These are phyloP conservation scores for Biscogniauxia marginata DNA, from an alignment of 2,329 filamentous ascomycete genomes.

Conservation along the genomic window DNA sequence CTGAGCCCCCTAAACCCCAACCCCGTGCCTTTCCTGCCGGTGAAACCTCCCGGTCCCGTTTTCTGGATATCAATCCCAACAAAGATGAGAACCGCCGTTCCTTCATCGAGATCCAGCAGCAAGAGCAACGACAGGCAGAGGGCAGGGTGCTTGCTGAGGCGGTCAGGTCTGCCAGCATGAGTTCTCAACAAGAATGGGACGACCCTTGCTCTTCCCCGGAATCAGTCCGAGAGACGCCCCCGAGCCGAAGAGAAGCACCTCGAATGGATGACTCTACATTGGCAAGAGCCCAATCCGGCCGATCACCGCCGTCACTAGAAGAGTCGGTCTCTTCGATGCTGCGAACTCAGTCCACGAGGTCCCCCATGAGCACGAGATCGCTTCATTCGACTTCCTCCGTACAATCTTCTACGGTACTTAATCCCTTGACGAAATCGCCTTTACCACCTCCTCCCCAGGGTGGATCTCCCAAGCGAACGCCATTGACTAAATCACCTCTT, in stretches of 20 bases:
- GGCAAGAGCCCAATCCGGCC: constrained; percentile 21
- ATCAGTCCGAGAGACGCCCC: constrained; percentile 18
- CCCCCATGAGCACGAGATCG: constrained; percentile 14
- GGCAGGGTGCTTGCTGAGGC: constrained; percentile 58
- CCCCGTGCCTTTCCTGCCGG: constrained; percentile 33
- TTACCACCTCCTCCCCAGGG: constrained; percentile 14
- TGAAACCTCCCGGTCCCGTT: constrained; percentile 29
- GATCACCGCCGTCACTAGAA: constrained; percentile 21
- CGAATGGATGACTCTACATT: constrained; percentile 19
- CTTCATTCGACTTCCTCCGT: constrained; percentile 17
- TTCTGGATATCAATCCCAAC: constrained; percentile 35
- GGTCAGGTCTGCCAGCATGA: constrained; percentile 34
- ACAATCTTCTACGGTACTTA: constrained; percentile 1
- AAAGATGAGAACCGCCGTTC: constrained; percentile 56
- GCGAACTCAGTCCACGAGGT: constrained; percentile 28
- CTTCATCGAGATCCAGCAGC: constrained; percentile 57
- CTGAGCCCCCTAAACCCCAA: constrained; percentile 25
- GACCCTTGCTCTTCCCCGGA: constrained; percentile 32
- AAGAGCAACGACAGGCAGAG: constrained; percentile 61
- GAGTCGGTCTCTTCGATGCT: constrained; percentile 28
- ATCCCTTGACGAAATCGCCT: constrained; percentile 10
- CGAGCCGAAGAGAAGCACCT: constrained; percentile 14
- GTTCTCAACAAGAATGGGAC: constrained; percentile 34
- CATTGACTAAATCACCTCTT: constrained; percentile 15
- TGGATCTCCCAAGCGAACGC: constrained; percentile 16